Evolutionary conservation across 176 grass and related monocot species (phyloP).

Genomic region (Rhynchospora tenuis): DNA sequence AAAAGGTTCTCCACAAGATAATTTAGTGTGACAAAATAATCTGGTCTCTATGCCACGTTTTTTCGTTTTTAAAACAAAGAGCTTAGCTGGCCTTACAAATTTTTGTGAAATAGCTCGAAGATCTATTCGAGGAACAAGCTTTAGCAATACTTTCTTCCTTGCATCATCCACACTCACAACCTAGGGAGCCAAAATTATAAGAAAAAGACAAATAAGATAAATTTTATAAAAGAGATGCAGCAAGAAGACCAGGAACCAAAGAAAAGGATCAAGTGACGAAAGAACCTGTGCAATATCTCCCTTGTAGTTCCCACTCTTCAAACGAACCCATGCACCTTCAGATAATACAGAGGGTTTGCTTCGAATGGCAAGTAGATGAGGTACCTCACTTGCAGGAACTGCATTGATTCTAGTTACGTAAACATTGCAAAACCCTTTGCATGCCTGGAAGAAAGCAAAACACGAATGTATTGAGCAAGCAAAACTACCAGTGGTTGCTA

Average conservation of each 20-base stretch:
- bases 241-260: background rate
- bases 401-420: conserved; percentile 58
- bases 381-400: conserved; percentile 71
- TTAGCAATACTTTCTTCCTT: conserved; percentile 71
- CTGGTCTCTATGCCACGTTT: background rate
- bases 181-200: conserved; percentile 35
- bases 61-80: background rate
- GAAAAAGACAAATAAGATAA: conserved; percentile 25
- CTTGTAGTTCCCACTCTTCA: conserved; percentile 97
- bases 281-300: conserved; percentile 83
- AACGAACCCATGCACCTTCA: conserved; percentile 75
- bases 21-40: background rate
- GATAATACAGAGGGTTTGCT: conserved; percentile 64
- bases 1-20: background rate
- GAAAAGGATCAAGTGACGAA: background rate
- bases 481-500: conserved; percentile 11
- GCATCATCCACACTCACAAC: conserved; percentile 59
- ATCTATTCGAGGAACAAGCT: conserved; percentile 88
- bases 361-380: conserved; percentile 62
- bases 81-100: conserved; percentile 47
- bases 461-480: background rate
- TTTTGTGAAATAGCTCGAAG: conserved; percentile 84
- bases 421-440: conserved; percentile 93
- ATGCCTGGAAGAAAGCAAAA: conserved; percentile 51
- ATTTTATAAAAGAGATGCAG: conserved; percentile 21